Evolutionary conservation across 2,329 filamentous ascomycete species (phyloP), one percentile per base, ranked within the genome.

Genomic region (Diaporthe aspalathi): DNA sequence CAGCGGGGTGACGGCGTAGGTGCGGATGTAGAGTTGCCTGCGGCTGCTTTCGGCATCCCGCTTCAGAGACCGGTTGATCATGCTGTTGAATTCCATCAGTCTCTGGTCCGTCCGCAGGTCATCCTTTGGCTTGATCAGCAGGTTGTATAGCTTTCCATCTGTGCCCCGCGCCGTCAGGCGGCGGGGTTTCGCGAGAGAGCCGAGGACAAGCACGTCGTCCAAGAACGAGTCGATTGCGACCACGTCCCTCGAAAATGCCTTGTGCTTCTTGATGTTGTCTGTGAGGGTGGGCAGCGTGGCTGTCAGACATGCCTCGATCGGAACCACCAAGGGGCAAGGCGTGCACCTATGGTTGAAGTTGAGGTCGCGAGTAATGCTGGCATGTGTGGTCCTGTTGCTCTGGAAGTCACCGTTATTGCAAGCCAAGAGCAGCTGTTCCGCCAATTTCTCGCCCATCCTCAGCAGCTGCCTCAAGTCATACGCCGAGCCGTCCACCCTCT

Each of bases 1-100:
- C 60, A 99, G 85, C 1, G 96, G 97, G 5, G 95, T 97, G 16
- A 99, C 97, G 8, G 94, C 94, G 77, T 99, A 99, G 0, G 96
- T 99, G 78, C 95, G 94, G 81, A 99, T 97, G 80, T 97, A 97
- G 69, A 99, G 87, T 74, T 96, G 93, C 20, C 96, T 90, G 79
- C 94, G 93, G 81, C 93, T 97, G 20, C 94, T 93, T 79, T 98
- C 95, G 2, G 95, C 91, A 77, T 98, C 95, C 73, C 93, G 91
- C 79, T 98, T 97, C 70, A 99, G 83, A 3, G 95, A 94, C 72
- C 96, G 89, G 80, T 99, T 99, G 84, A 99, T 98, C 89, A 98
- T 96, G 56, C 92, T 91, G 80, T 98, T 99, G 85, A 99, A 99
- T 79, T 99, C 97, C 95, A 99, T 99, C 24, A 99, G 90, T 66